These are phyloP conservation scores for Geopyxis carbonaria DNA, from an alignment of 495 filamentous ascomycete species.

Conservation along the genomic window DNA sequence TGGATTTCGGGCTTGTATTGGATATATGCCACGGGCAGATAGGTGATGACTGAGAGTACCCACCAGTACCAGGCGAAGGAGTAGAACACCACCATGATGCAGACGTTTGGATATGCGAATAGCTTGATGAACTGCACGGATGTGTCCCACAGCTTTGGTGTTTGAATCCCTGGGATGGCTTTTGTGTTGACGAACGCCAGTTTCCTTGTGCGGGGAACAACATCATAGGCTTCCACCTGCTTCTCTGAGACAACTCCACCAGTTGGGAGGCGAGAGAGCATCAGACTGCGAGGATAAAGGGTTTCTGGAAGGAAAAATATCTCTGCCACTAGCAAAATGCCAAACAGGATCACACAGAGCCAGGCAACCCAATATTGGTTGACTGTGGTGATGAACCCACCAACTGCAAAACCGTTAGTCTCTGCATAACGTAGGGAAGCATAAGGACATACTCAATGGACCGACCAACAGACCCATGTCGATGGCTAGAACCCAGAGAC, in stretches of 20 bases:
- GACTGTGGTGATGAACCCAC: constrained; percentile 38
- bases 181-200: constrained; percentile 36
- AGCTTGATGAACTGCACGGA: constrained; percentile 33
- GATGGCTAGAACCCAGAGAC: constrained; percentile 44
- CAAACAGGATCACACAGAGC: constrained; percentile 43
- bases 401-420: constrained; percentile 28
- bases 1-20: constrained; percentile 37
- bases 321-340: constrained; percentile 33
- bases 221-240: constrained; percentile 1
- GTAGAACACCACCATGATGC: constrained; percentile 34
- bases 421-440: background rate
- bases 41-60: constrained; percentile 43
- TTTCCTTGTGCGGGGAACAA: constrained; percentile 31
- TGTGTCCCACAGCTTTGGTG: constrained; percentile 32
- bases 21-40: constrained; percentile 42
- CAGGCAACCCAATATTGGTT: constrained; percentile 40
- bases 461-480: constrained; percentile 41
- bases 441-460: constrained; percentile 31
- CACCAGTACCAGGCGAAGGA: constrained; percentile 49
- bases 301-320: constrained; percentile 42
- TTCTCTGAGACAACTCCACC: background rate
- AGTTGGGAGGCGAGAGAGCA: constrained; percentile 28
- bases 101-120: constrained; percentile 33
- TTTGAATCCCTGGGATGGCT: constrained; percentile 36
- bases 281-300: constrained; percentile 38